Percentiles rank a stretch among this genome's conserved stretches.
Conservation (phyloP, 176 grass and related monocot genomes). For the Typha latifolia region DNA sequence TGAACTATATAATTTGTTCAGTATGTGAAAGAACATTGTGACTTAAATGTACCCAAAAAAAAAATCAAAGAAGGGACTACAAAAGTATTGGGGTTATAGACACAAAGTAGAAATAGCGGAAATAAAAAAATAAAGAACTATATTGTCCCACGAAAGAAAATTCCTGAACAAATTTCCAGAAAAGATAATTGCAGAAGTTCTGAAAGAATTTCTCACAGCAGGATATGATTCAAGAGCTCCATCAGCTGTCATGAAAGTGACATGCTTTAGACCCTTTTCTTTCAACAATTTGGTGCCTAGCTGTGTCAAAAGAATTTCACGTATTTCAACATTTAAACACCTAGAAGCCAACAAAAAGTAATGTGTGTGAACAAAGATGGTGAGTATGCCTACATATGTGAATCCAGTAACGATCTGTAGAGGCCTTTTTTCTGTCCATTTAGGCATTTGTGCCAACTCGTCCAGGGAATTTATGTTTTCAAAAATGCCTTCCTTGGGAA, state of each 20-base stretch:
- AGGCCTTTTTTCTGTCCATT: conserved; percentile 78
- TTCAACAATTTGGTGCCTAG: conserved; percentile 65
- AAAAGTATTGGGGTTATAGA: too few relatives aligned
- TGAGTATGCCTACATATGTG: conserved; percentile 52
- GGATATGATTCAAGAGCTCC: conserved; percentile 92
- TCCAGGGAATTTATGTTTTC: conserved; percentile 70
- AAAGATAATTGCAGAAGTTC: not conserved
- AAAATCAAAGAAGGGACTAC: too few relatives aligned
- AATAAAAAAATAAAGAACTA: not conserved
- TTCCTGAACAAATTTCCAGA: not conserved
- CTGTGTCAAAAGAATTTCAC: conserved; percentile 42
- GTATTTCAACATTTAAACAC: conserved; percentile 18
- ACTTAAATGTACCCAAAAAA: too few relatives aligned
- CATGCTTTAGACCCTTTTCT: conserved; percentile 68
- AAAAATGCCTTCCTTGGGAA: conserved; percentile 88
- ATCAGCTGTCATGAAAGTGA: conserved; percentile 55
- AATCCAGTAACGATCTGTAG: conserved; percentile 85
- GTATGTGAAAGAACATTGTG: too few relatives aligned
- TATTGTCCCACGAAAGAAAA: not conserved
- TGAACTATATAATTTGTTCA: too few relatives aligned
- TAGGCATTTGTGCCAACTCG: conserved; percentile 71
- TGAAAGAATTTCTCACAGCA: conserved; percentile 47
- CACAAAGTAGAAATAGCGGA: not conserved
- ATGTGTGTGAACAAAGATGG: conserved; percentile 13
- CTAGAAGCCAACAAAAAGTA: not conserved